Evolutionary conservation across 352 stramenopile species (phyloP).

Genomic region (Blastocystis hominis): DNA sequence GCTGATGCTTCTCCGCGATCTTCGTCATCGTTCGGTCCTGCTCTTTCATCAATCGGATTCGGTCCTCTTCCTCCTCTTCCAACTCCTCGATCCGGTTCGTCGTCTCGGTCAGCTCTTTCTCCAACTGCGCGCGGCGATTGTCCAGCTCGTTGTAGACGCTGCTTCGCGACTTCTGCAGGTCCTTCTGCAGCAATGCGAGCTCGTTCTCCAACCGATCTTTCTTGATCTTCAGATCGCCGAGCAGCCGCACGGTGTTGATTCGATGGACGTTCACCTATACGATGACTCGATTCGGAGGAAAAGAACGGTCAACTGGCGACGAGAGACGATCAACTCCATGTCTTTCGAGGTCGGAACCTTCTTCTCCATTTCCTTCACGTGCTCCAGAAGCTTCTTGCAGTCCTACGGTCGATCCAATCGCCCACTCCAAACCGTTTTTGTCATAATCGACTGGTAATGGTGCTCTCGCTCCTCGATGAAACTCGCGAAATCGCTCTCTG

Average conservation of each 20-base stretch:
- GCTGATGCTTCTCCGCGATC: conserved; percentile 17
- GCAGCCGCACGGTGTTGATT: conserved; percentile 29
- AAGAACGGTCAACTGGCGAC: background rate
- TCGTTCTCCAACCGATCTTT: conserved; percentile 47
- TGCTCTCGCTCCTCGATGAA: conserved; percentile 31
- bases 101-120: conserved; percentile 44
- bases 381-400: conserved; percentile 21
- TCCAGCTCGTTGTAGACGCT: conserved; percentile 17
- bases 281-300: background rate
- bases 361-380: conserved; percentile 48
- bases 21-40: background rate
- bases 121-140: background rate
- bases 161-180: conserved; percentile 2
- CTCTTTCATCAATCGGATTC: conserved; percentile 24
- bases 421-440: background rate
- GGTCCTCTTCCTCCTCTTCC: conserved; percentile 22
- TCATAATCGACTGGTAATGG: conserved; percentile 21
- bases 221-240: conserved; percentile 22
- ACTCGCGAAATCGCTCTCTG: background rate
- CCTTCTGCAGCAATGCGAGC: background rate
- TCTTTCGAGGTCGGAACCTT: conserved; percentile 43
- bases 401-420: background rate
- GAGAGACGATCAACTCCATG: background rate
- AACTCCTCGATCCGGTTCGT: conserved; percentile 28
- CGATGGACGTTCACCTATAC: background rate